Base-by-base conservation (phyloP, 805 yeast species). In the Suhomyces sp. region DNA sequence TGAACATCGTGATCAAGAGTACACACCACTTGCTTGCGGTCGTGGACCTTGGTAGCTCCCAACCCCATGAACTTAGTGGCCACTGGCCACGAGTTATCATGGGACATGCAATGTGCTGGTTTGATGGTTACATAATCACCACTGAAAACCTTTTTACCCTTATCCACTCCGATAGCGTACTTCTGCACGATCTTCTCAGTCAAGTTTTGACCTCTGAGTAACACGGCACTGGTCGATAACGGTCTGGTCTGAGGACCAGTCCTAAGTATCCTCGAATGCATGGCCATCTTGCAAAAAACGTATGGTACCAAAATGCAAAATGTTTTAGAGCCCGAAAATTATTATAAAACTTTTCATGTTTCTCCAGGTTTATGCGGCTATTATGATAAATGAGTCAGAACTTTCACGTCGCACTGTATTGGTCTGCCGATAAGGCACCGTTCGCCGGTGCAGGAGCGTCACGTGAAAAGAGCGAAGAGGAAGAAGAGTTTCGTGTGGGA, bases 21-120 rank as follows among this genome's bases (percentile, higher is more conserved):
- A 79, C 91, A 89, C 47, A 94, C 98, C 26, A 94, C 90, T 74
- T 94, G 99, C 55, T 90, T 80, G 66, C 89, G 87, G 66, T 94
- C 88, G 60, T 86, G 83, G 54, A 94, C 89, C 55, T 83, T 77
- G 19, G 83, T 82, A 36, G 97, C 97, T 0, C 99, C 99, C 36
- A 94, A 79, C 5, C 96, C 96, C 85, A 83, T 90, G 75, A 94
- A 94, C 74, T 94, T 94, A 66, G 93, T 79, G 0, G 99, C 99
- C 15, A 94, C 97, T 0, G 99, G 99, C 99, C 99, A 96, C 44
- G 97, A 87, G 73, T 94, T 94, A 71, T 94, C 99, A 70, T 94
- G 99, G 13, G 98, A 90, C 99, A 94, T 94, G 71, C 97, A 96
- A 74, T 94, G 96, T 2, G 96, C 93, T 3, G 99, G 99, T 63